Evolutionary conservation across 352 stramenopile species (phyloP).

Genomic region (Phytophthora cryptogea): DNA sequence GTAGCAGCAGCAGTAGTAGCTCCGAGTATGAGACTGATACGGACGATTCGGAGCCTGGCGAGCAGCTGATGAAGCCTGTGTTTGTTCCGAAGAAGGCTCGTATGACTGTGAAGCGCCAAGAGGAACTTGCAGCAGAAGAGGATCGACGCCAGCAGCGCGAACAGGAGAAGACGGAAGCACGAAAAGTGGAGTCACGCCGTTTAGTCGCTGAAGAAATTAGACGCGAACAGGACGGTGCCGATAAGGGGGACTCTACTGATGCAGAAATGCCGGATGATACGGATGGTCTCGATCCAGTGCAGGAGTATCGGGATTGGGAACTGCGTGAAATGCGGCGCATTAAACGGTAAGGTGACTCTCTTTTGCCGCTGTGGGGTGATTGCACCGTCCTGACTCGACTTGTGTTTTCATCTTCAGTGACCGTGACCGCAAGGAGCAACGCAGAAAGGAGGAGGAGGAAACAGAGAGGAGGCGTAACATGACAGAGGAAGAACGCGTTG

Average conservation of each 20-base stretch:
- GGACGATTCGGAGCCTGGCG: slow-evolving; percentile 68
- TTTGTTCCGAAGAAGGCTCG: slow-evolving; percentile 92
- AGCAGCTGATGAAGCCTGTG: slow-evolving; percentile 89
- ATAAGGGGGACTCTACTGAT: slow-evolving; percentile 63
- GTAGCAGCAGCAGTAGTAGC: slow-evolving; percentile 45
- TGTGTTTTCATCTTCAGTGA: slow-evolving; percentile 50
- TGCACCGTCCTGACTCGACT: slow-evolving; percentile 12
- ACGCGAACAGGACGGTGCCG: slow-evolving; percentile 58
- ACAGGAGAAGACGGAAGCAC: slow-evolving; percentile 58
- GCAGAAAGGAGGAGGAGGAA: slow-evolving; percentile 87
- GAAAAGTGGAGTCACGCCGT: slow-evolving; percentile 74
- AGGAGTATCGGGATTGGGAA: slow-evolving; percentile 94
- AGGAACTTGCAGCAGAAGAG: slow-evolving; percentile 80
- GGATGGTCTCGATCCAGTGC: slow-evolving; percentile 86
- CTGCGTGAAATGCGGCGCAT: slow-evolving; percentile 93
- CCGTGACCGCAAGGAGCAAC: slow-evolving; percentile 78
- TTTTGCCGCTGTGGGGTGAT: background rate
- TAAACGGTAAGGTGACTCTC: slow-evolving; percentile 65
- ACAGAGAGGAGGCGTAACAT: slow-evolving; percentile 89
- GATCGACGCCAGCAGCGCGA: slow-evolving; percentile 59
- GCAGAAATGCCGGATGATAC: slow-evolving; percentile 91
- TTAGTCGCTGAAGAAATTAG: slow-evolving; percentile 78
- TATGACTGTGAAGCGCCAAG: slow-evolving; percentile 80
- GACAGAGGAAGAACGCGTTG: slow-evolving; percentile 94
- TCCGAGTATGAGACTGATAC: slow-evolving; percentile 87